Evolutionary conservation across 2,329 filamentous ascomycete genomes (phyloP).

Genomic region (Arthrobotrys sinensis): DNA sequence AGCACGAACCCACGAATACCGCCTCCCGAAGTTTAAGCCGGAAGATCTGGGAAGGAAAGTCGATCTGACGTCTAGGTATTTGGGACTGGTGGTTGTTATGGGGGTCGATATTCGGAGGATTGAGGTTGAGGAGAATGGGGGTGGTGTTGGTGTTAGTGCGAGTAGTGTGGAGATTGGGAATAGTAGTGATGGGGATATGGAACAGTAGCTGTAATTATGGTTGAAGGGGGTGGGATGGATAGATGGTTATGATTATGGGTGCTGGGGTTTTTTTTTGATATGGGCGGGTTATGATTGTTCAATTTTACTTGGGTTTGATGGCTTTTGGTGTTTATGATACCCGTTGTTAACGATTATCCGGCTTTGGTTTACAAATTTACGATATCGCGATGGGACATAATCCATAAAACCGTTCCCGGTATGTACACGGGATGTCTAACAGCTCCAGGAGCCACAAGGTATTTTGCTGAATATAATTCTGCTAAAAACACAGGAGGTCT

Average conservation of each 20-base stretch:
- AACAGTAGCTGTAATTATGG: no score
- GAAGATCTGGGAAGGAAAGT: slow-evolving; percentile 68
- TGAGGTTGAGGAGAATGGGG: slow-evolving; percentile 79
- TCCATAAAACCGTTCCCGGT: no score
- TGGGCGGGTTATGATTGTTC: no score
- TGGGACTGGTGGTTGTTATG: slow-evolving; percentile 91
- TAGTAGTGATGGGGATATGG: slow-evolving; percentile 30
- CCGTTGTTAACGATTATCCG: no score
- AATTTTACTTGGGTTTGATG: no score
- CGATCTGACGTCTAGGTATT: slow-evolving; percentile 85
- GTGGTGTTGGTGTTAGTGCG: not conserved
- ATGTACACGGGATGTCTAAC: no score
- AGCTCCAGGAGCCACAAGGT: not conserved
- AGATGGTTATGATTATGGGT: no score
- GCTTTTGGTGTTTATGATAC: no score
- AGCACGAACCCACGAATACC: slow-evolving; percentile 88
- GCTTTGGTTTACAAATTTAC: no score
- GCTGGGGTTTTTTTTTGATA: no score
- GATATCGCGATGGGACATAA: no score
- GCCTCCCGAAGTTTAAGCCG: slow-evolving; percentile 73
- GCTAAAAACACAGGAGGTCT: slow-evolving; percentile 28
- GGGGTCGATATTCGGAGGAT: slow-evolving; percentile 88
- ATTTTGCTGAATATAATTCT: slow-evolving; percentile 20
- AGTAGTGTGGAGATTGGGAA: not conserved
- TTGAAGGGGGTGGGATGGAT: slow-evolving; percentile 15